phyloP scores from a whole-genome alignment of 768 basidiomycete genomes.

The Auricularia sp. region DNA sequence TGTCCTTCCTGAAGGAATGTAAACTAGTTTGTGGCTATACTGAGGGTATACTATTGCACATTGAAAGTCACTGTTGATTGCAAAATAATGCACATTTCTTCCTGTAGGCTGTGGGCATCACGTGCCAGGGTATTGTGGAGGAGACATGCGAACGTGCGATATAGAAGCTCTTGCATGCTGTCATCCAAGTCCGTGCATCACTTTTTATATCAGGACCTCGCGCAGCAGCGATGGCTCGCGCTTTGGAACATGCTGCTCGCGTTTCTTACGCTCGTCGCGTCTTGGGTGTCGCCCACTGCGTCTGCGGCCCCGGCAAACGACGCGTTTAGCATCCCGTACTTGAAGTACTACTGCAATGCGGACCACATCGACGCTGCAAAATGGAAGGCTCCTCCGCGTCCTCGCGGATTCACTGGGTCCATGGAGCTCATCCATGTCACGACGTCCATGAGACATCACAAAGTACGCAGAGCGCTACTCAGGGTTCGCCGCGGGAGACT shows the following conservation, averaged over 20 bases:
- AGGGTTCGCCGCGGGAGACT: not conserved
- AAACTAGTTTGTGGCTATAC: no score
- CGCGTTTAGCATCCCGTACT: not conserved
- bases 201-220: not conserved
- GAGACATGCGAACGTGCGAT: no score
- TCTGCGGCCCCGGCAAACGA: not conserved
- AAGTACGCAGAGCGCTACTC: conserved; percentile 20
- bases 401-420: conserved; percentile 10
- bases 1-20: no score
- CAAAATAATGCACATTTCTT: no score
- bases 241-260: not conserved
- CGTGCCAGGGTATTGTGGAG: no score
- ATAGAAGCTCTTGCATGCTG: no score
- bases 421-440: conserved; percentile 33
- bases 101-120: no score
- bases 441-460: conserved; percentile 38
- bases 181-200: not conserved
- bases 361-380: conserved; percentile 34
- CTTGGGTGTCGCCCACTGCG: not conserved
- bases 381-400: conserved; percentile 23
- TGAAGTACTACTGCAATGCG: conserved; percentile 44
- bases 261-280: not conserved
- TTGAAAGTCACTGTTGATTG: no score
- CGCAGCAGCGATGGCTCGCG: not conserved
- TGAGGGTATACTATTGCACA: no score